Evolutionary conservation across 306 rosid species (phyloP).

Genomic region (Lupinus albus): DNA sequence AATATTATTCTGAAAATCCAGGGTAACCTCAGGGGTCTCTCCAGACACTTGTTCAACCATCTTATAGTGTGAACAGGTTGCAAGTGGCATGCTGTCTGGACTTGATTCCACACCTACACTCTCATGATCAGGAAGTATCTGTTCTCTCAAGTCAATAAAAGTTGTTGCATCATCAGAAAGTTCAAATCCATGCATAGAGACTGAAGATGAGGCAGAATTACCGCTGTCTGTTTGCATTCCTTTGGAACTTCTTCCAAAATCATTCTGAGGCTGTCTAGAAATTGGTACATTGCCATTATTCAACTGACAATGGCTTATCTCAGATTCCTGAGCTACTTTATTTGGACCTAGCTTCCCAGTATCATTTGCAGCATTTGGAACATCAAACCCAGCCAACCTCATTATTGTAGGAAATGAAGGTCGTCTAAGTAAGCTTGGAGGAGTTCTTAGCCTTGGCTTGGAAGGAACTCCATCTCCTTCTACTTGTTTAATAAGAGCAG

Average conservation of each 20-base stretch:
- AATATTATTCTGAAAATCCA: slow-evolving; percentile 32
- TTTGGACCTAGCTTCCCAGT: slow-evolving; percentile 47
- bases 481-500: slow-evolving; percentile 57
- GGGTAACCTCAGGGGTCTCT: slow-evolving; percentile 32
- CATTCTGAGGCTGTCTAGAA: slow-evolving; percentile 50
- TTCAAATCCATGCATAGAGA: slow-evolving; percentile 81
- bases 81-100: slow-evolving; percentile 43
- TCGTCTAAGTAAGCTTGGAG: slow-evolving; percentile 69
- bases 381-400: slow-evolving; percentile 67
- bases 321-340: slow-evolving; percentile 57
- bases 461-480: slow-evolving; percentile 76
- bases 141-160: slow-evolving; percentile 62
- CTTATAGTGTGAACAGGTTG: slow-evolving; percentile 47
- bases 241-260: slow-evolving; percentile 59
- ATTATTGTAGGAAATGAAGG: slow-evolving; percentile 61
- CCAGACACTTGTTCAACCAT: slow-evolving; percentile 44
- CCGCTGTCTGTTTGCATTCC: slow-evolving; percentile 76
- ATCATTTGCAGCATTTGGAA: slow-evolving; percentile 52
- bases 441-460: slow-evolving; percentile 76
- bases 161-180: slow-evolving; percentile 73
- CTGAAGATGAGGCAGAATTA: slow-evolving; percentile 77
- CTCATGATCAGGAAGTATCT: slow-evolving; percentile 49
- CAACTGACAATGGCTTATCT: slow-evolving; percentile 49
- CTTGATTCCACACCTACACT: slow-evolving; percentile 47
- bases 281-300: slow-evolving; percentile 49